These are phyloP conservation scores for Trichosporon sp. DNA, from an alignment of 1,284 basidiomycete species.

Conservation along the genomic window DNA sequence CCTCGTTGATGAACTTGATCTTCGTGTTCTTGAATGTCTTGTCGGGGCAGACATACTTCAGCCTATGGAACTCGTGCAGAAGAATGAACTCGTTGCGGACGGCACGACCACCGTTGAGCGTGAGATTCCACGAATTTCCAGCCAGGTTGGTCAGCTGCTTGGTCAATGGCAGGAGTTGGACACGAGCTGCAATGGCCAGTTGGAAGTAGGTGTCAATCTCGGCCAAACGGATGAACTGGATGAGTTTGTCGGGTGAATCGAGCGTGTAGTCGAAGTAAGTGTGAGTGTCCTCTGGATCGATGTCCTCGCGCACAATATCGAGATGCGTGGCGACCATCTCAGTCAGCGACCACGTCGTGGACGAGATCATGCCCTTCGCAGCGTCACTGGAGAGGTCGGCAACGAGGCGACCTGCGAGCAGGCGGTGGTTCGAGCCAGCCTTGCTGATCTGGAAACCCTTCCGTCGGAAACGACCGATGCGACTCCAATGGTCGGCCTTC, in stretches of 20 bases:
- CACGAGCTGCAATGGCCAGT: slow-evolving; percentile 87
- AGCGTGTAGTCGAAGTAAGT: slow-evolving; percentile 82
- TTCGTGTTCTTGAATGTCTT: slow-evolving; percentile 68
- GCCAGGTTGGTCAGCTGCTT: slow-evolving; percentile 95
- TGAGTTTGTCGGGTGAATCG: slow-evolving; percentile 67
- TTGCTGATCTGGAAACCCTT: slow-evolving; percentile 64
- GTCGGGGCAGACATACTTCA: slow-evolving; percentile 96
- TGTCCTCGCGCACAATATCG: slow-evolving; percentile 76
- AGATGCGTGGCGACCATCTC: slow-evolving; percentile 94
- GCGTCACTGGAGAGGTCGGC: slow-evolving; percentile 92
- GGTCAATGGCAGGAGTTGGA: slow-evolving; percentile 83
- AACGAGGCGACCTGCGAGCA: slow-evolving; percentile 78
- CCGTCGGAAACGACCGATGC: slow-evolving; percentile 85
- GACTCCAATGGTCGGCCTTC: slow-evolving; percentile 87
- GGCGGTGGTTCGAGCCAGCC: slow-evolving; percentile 76
- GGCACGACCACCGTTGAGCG: slow-evolving; percentile 88
- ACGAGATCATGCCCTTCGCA: slow-evolving; percentile 92
- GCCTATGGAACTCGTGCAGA: slow-evolving; percentile 92
- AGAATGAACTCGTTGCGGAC: slow-evolving; percentile 99
- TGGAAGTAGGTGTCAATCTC: slow-evolving; percentile 93
- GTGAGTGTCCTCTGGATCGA: slow-evolving; percentile 92
- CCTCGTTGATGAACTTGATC: slow-evolving; percentile 37
- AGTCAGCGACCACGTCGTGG: slow-evolving; percentile 94
- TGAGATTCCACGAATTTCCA: slow-evolving; percentile 97
- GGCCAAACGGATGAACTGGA: slow-evolving; percentile 85